phyloP scores from a whole-genome alignment of 306 rosid species.

The Vigna trinervia region DNA sequence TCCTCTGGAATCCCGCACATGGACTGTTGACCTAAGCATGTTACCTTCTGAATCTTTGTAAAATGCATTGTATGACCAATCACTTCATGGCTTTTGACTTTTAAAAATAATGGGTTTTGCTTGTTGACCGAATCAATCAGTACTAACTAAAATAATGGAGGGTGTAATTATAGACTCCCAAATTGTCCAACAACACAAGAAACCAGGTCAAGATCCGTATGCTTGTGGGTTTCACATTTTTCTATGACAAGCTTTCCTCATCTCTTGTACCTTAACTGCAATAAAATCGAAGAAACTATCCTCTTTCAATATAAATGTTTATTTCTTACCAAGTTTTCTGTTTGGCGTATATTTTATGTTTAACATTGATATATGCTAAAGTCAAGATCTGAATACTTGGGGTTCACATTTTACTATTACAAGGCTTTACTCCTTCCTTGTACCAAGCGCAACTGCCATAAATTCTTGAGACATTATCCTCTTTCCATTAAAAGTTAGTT shows the following conservation, averaged over 20 bases:
- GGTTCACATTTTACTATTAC: conserved; percentile 29
- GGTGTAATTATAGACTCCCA: conserved; percentile 32
- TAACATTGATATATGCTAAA: background rate
- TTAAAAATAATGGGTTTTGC: conserved; percentile 43
- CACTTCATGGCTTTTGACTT: conserved; percentile 60
- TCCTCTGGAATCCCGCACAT: conserved; percentile 61
- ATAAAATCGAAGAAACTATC: background rate
- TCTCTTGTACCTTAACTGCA: conserved; percentile 24
- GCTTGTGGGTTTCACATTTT: conserved; percentile 38
- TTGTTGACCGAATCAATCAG: conserved; percentile 63
- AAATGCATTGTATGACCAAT: conserved; percentile 60
- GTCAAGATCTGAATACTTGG: conserved; percentile 40
- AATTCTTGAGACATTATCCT: conserved; percentile 19
- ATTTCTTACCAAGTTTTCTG: background rate
- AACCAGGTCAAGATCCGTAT: conserved; percentile 55
- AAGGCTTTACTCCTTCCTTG: conserved; percentile 17
- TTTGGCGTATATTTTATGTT: conserved; percentile 6
- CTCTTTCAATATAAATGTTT: conserved; percentile 12
- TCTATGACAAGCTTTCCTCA: conserved; percentile 32
- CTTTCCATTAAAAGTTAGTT: conserved; percentile 22
- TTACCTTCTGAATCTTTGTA: conserved; percentile 54
- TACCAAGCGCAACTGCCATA: conserved; percentile 32
- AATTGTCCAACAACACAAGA: conserved; percentile 38
- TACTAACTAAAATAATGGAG: conserved; percentile 28
- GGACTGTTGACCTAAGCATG: conserved; percentile 79